Conservation (phyloP, 2,329 filamentous ascomycete genomes). For the Chaetomiaceae sp. region DNA sequence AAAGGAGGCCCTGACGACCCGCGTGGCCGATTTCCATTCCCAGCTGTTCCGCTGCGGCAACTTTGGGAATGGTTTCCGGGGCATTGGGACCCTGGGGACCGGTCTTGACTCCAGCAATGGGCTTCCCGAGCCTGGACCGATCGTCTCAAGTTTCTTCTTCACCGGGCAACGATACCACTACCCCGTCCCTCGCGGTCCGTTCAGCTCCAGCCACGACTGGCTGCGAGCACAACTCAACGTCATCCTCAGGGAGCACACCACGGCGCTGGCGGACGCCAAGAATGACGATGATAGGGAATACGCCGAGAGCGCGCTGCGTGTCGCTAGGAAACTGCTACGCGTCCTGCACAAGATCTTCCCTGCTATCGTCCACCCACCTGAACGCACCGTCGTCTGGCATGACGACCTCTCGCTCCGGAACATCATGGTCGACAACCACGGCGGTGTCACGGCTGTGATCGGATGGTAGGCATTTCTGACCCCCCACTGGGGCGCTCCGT, state of each 20-base stretch:
- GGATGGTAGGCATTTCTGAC: constrained; percentile 34
- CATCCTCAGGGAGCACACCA: constrained; percentile 29
- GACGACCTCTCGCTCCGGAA: constrained; percentile 39
- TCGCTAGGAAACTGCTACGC: constrained; percentile 29
- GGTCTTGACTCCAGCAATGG: neutral
- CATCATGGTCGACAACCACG: constrained; percentile 37
- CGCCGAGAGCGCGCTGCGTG: constrained; percentile 26
- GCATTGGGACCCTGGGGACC: constrained; percentile 28
- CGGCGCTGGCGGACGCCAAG: constrained; percentile 18
- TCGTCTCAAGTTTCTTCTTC: constrained; percentile 36
- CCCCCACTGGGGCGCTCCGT: too few species aligned
- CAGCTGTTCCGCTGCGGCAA: constrained; percentile 28
- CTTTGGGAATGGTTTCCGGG: constrained; percentile 21
- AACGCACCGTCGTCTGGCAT: constrained; percentile 35
- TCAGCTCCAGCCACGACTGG: constrained; percentile 38
- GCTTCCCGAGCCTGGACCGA: constrained; percentile 21
- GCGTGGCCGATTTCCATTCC: constrained; percentile 31
- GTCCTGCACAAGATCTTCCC: constrained; percentile 35
- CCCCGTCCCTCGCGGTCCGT: constrained; percentile 36
- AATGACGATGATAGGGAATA: constrained; percentile 32
- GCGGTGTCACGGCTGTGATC: constrained; percentile 35
- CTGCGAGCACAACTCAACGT: constrained; percentile 32
- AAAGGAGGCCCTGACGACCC: constrained; percentile 32
- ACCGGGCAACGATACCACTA: constrained; percentile 31
- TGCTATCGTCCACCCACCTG: constrained; percentile 20